A percentile compares a stretch with the other conserved stretches of the same genome.
Evolutionary conservation across 2,329 filamentous ascomycete species (phyloP).

Genomic region (Myriosclerotinia duriaeana): DNA sequence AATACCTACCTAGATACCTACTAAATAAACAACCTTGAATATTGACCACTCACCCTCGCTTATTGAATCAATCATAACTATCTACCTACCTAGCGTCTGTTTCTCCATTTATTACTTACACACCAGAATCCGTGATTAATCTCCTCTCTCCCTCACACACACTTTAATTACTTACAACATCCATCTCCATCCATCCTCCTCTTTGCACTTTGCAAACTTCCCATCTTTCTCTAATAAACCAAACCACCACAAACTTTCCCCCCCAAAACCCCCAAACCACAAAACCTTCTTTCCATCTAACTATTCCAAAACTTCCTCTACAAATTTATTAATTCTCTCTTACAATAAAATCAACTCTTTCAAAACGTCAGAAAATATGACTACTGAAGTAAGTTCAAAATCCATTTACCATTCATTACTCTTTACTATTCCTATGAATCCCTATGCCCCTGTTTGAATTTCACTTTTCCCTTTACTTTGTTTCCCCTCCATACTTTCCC

Average conservation of each 20-base stretch:
- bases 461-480: constrained; percentile 19
- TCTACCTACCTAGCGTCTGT: no score
- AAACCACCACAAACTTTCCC: background rate
- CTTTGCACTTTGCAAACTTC: constrained; percentile 27
- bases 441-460: background rate
- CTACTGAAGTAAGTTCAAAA: constrained; percentile 41
- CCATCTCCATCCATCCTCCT: background rate
- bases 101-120: constrained; percentile 21
- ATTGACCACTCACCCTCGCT: constrained; percentile 10
- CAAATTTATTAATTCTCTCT: constrained; percentile 20
- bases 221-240: constrained; percentile 28
- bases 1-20: no score
- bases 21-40: no score
- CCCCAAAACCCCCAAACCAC: background rate
- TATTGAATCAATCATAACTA: constrained; percentile 19
- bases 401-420: constrained; percentile 15
- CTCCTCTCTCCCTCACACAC: constrained; percentile 4
- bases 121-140: constrained; percentile 17
- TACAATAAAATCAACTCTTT: constrained; percentile 16
- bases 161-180: background rate
- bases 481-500: constrained; percentile 20
- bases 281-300: constrained; percentile 12
- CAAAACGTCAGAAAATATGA: constrained; percentile 34
- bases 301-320: constrained; percentile 25
- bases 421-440: background rate